A percentile compares a stretch with the other conserved stretches of the same genome.
These are phyloP conservation scores for Prosopis cineraria DNA, from an alignment of 306 rosid species.

Conservation along the genomic window DNA sequence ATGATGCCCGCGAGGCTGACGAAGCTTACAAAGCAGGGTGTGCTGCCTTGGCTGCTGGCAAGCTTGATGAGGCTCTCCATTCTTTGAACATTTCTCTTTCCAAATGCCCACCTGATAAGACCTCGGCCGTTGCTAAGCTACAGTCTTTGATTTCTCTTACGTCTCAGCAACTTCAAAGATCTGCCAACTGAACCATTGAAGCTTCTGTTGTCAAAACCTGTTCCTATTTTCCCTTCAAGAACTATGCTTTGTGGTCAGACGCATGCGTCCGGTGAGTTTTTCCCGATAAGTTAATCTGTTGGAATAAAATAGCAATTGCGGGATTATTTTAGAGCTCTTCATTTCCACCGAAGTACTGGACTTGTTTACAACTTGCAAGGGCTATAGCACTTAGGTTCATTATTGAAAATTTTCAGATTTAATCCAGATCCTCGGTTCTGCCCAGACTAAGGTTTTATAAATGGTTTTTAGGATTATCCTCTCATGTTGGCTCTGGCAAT, in stretches of 20 bases:
- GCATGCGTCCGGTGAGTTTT: not conserved
- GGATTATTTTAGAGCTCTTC: not conserved
- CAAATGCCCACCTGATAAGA: conserved; percentile 73
- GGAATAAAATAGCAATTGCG: not conserved
- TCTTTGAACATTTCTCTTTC: conserved; percentile 67
- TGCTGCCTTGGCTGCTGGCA: conserved; percentile 76
- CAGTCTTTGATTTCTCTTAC: conserved; percentile 74
- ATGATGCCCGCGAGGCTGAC: conserved; percentile 72
- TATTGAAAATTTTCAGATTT: not conserved
- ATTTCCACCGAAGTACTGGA: not conserved
- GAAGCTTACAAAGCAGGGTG: conserved; percentile 86
- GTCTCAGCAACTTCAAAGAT: conserved; percentile 64
- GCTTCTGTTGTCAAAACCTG: not conserved
- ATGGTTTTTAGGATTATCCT: not conserved
- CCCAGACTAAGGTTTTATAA: not conserved
- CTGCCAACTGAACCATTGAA: conserved; percentile 34
- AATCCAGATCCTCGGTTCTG: not conserved
- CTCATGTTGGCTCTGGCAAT: not conserved
- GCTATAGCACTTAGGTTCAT: not conserved
- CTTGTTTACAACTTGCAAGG: not conserved
- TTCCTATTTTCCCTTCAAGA: not conserved
- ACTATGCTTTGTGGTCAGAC: not conserved
- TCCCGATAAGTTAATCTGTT: not conserved
- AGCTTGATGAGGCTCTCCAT: conserved; percentile 69
- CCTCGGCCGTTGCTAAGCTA: conserved; percentile 66